These are phyloP conservation scores for Tephrocybe rancida DNA, from an alignment of 768 basidiomycete species.

Conservation along the genomic window DNA sequence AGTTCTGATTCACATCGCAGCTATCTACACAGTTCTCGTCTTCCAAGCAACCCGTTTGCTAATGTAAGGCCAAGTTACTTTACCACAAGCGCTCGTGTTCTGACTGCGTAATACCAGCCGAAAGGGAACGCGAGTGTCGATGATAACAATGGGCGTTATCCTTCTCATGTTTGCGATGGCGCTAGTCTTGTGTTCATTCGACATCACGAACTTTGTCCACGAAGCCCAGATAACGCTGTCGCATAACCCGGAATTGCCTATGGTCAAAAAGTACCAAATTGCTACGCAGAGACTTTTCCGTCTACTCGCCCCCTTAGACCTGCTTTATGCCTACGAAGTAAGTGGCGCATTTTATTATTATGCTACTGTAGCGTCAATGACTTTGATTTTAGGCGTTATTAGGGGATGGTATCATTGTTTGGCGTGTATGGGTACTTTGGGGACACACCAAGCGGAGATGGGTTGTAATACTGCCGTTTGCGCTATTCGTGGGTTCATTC, in stretches of 20 bases:
- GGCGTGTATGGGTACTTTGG: conserved; percentile 10
- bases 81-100: neutral
- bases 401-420: conserved; percentile 5
- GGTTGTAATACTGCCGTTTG: neutral
- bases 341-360: neutral
- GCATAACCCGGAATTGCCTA: conserved; percentile 3
- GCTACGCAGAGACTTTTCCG: neutral
- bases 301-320: conserved; percentile 4
- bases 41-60: neutral
- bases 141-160: neutral
- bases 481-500: conserved; percentile 1
- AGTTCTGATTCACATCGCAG: no score
- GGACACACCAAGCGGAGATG: neutral
- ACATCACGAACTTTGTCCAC: conserved; percentile 9
- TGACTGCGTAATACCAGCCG: neutral
- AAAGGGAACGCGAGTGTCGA: conserved; percentile 1
- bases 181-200: conserved; percentile 6
- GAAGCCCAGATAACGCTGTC: conserved; percentile 4
- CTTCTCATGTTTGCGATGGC: conserved; percentile 10
- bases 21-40: conserved; percentile 8
- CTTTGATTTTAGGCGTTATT: neutral
- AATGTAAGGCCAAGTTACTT: neutral
- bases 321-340: neutral
- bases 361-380: neutral
- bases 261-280: neutral